A percentile compares a stretch with the other conserved stretches of the same genome.
Conservation (phyloP, 768 basidiomycete species). For the Boletus vinaceobasis region DNA sequence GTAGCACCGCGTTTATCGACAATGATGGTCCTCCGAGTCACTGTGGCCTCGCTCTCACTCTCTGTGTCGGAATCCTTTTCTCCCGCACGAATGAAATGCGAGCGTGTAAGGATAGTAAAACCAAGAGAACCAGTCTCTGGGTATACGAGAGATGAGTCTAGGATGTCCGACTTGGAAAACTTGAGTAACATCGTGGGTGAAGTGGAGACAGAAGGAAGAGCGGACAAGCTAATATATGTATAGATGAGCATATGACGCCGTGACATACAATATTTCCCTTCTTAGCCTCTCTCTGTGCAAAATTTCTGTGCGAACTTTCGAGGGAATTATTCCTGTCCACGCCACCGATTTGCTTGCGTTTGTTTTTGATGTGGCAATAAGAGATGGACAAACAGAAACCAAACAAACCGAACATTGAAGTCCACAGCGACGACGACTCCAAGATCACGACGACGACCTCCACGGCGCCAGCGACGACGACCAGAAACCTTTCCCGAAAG, state of each 20-base stretch:
- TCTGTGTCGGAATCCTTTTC: slow-evolving; percentile 30
- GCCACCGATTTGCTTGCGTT: slow-evolving; percentile 24
- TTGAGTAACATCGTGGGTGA: slow-evolving; percentile 48
- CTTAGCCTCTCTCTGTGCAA: not conserved
- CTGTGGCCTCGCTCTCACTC: slow-evolving; percentile 21
- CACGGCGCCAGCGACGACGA: slow-evolving; percentile 20
- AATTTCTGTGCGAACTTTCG: slow-evolving; percentile 5
- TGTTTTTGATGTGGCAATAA: slow-evolving; percentile 30
- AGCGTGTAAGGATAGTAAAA: slow-evolving; percentile 48
- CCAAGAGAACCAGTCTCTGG: slow-evolving; percentile 47
- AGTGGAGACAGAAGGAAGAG: not conserved
- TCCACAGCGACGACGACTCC: slow-evolving; percentile 30
- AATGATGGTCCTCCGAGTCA: slow-evolving; percentile 42
- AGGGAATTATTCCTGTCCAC: slow-evolving; percentile 1
- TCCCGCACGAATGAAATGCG: slow-evolving; percentile 28
- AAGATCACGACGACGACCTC: slow-evolving; percentile 21
- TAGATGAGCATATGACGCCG: not conserved
- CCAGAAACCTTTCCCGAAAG: not conserved
- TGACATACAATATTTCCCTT: not conserved
- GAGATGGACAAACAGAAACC: slow-evolving; percentile 25
- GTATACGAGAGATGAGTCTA: slow-evolving; percentile 53
- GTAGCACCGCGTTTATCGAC: slow-evolving; percentile 39
- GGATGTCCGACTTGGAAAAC: slow-evolving; percentile 56
- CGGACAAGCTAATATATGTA: not conserved
- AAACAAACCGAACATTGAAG: slow-evolving; percentile 29